Conservation (phyloP, 2,329 filamentous ascomycete genomes). For the Monosporascus sp. region DNA sequence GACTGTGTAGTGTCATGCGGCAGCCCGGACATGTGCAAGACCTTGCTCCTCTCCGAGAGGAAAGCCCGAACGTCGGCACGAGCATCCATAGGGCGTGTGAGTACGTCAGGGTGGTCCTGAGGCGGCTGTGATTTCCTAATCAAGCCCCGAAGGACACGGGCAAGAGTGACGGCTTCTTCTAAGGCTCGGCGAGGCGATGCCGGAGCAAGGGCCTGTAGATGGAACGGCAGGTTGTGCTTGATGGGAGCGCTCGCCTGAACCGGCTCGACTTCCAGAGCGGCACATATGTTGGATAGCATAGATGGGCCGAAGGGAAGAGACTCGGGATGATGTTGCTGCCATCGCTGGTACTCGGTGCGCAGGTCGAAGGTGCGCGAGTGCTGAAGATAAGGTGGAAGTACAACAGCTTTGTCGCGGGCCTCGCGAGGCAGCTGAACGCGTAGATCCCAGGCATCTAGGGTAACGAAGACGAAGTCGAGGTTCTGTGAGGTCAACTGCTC, state of each 20-base stretch:
- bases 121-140: constrained; percentile 94
- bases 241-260: constrained; percentile 96
- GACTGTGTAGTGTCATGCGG: constrained; percentile 98
- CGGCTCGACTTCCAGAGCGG: constrained; percentile 94
- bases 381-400: constrained; percentile 92
- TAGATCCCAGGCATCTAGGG: constrained; percentile 96
- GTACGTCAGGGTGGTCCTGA: constrained; percentile 89
- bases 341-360: constrained; percentile 94
- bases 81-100: constrained; percentile 94
- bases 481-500: constrained; percentile 89
- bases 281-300: constrained; percentile 95
- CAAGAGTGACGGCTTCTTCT: constrained; percentile 93
- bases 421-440: constrained; percentile 96
- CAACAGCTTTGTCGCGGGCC: constrained; percentile 95
- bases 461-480: constrained; percentile 96
- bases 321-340: constrained; percentile 97
- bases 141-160: constrained; percentile 84
- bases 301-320: constrained; percentile 94
- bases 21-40: constrained; percentile 94
- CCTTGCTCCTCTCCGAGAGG: constrained; percentile 92
- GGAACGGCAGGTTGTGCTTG: constrained; percentile 97
- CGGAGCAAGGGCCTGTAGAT: constrained; percentile 90
- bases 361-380: constrained; percentile 97
- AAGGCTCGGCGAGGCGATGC: constrained; percentile 93
- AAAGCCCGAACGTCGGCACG: constrained; percentile 95